Conservation (phyloP, 2,329 filamentous ascomycete species). For the Penicillium polonicum region DNA sequence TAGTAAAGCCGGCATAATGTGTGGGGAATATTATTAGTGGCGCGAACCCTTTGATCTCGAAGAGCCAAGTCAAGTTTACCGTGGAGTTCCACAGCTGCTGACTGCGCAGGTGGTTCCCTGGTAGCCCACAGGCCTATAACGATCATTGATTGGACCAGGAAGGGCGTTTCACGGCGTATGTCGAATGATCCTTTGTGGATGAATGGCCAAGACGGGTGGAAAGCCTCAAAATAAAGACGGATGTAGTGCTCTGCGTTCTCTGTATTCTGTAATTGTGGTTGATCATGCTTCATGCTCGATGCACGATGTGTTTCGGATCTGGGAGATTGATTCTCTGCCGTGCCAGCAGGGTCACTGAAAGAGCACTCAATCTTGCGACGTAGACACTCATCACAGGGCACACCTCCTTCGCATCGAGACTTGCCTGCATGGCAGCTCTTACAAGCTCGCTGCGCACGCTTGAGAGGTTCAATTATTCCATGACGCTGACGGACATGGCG, state of each 20-base stretch:
- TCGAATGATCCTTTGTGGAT: slow-evolving; percentile 26
- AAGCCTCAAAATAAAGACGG: slow-evolving; percentile 27
- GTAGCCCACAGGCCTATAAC: slow-evolving; percentile 30
- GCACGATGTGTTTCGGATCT: background rate
- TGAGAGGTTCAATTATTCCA: slow-evolving; percentile 7
- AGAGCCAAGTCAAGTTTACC: slow-evolving; percentile 24
- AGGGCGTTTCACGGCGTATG: slow-evolving; percentile 18
- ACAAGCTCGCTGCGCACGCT: slow-evolving; percentile 20
- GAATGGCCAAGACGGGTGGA: slow-evolving; percentile 33
- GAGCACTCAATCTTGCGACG: slow-evolving; percentile 20
- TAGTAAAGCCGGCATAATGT: background rate
- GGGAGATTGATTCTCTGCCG: background rate
- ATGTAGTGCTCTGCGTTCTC: slow-evolving; percentile 19
- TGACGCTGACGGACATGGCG: slow-evolving; percentile 25
- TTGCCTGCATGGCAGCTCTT: slow-evolving; percentile 18
- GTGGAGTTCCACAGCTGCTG: slow-evolving; percentile 27
- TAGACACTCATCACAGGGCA: slow-evolving; percentile 19
- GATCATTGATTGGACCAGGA: slow-evolving; percentile 33
- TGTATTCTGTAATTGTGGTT: background rate
- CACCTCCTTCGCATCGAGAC: slow-evolving; percentile 22
- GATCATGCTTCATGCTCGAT: background rate
- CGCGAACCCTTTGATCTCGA: slow-evolving; percentile 26
- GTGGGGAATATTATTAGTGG: background rate
- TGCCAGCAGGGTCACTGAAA: background rate
- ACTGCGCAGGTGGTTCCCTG: slow-evolving; percentile 16